These are phyloP conservation scores for Ambrosia artemisiifolia DNA, from an alignment of 129 eudicot species.

Conservation along the genomic window DNA sequence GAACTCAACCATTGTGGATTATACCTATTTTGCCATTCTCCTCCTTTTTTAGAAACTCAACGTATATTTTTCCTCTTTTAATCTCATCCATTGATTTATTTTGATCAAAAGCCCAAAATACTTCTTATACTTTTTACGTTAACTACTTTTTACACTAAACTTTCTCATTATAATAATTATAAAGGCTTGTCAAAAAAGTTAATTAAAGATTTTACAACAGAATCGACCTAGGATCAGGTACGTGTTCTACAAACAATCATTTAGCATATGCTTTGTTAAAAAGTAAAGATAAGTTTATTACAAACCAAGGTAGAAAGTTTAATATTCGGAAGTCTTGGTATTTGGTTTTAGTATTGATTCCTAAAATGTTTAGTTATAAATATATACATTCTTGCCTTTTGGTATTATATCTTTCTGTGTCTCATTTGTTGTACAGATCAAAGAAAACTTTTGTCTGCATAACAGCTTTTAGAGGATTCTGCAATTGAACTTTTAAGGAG, in stretches of 20 bases:
- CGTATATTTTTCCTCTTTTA: no score
- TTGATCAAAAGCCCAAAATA: no score
- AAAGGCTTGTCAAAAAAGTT: background rate
- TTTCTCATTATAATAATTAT: background rate
- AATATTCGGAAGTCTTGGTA: constrained; percentile 17
- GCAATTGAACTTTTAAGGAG: constrained; percentile 12
- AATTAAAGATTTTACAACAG: background rate
- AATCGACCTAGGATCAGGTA: background rate
- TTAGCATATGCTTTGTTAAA: constrained; percentile 18
- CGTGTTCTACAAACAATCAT: background rate
- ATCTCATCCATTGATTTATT: no score
- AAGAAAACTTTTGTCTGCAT: background rate
- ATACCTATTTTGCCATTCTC: no score
- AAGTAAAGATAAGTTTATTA: constrained; percentile 14
- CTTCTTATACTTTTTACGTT: no score
- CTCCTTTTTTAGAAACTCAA: no score
- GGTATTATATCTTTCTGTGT: background rate
- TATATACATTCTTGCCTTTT: constrained; percentile 6
- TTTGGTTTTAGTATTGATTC: constrained; percentile 31
- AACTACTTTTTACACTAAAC: no score
- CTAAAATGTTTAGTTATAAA: background rate
- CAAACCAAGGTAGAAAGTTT: constrained; percentile 23
- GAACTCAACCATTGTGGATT: no score
- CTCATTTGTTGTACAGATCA: background rate
- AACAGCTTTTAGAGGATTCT: constrained; percentile 19